These are phyloP conservation scores for Hypsizygus ulmarius DNA, from an alignment of 1,284 basidiomycete species.

Conservation along the genomic window DNA sequence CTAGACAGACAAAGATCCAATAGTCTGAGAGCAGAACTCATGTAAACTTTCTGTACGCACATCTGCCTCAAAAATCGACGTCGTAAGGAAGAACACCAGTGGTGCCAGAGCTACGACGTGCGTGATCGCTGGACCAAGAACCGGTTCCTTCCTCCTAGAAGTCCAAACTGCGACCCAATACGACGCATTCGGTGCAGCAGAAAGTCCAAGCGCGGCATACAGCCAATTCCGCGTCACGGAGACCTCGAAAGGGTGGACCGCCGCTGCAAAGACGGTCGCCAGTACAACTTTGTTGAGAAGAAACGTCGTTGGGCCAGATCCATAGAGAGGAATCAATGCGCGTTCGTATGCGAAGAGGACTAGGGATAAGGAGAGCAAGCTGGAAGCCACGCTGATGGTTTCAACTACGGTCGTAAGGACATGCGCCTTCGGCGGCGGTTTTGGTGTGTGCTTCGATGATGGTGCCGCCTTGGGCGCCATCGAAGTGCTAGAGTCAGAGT, in stretches of 20 bases:
- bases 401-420: not conserved
- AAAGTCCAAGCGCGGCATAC: conserved; percentile 44
- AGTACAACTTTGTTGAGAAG: conserved; percentile 46
- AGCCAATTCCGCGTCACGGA: conserved; percentile 30
- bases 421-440: no score
- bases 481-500: no score
- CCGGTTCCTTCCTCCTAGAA: conserved; percentile 46
- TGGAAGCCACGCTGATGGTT: conserved; percentile 8
- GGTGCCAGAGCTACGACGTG: conserved; percentile 58
- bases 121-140: conserved; percentile 57
- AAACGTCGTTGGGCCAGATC: conserved; percentile 45
- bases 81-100: conserved; percentile 45
- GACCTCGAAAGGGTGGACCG: conserved; percentile 30
- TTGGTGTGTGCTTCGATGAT: no score
- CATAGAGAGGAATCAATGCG: conserved; percentile 57
- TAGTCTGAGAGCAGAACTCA: not conserved
- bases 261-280: conserved; percentile 32
- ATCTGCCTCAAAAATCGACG: conserved; percentile 32
- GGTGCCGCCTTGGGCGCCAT: no score
- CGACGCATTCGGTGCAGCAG: conserved; percentile 55
- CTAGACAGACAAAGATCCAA: conserved; percentile 12
- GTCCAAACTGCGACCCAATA: conserved; percentile 63
- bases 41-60: conserved; percentile 11
- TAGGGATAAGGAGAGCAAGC: conserved; percentile 43
- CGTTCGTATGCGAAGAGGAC: conserved; percentile 53